phyloP scores from a whole-genome alignment of 306 rosid species.

The Phaseolus lunatus region DNA sequence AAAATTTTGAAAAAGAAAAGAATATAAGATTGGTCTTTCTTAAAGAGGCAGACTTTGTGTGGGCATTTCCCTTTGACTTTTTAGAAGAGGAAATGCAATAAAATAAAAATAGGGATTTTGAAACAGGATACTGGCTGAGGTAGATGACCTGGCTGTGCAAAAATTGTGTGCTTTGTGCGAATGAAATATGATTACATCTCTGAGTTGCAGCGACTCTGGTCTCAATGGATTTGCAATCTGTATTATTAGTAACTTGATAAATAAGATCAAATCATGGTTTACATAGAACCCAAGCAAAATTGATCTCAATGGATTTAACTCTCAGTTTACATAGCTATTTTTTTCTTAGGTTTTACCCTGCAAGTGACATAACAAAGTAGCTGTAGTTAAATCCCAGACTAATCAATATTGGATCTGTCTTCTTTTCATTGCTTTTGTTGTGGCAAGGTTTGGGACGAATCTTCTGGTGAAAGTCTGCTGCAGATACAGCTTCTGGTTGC shows the following conservation, averaged over 20 bases:
- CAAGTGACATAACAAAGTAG: conserved; percentile 23
- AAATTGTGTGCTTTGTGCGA: neutral
- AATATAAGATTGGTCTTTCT: neutral
- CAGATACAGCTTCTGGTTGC: conserved; percentile 97
- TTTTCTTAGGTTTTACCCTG: conserved; percentile 38
- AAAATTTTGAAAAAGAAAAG: neutral
- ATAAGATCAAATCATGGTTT: neutral
- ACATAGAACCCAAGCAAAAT: conserved; percentile 9
- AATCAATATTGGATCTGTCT: conserved; percentile 23
- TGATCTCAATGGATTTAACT: no score
- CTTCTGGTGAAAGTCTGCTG: conserved; percentile 92
- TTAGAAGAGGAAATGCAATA: neutral
- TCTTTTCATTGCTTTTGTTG: conserved; percentile 37
- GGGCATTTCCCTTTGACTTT: neutral
- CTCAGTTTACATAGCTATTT: conserved; percentile 7
- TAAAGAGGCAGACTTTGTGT: neutral
- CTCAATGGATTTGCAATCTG: neutral
- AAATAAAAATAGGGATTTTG: neutral
- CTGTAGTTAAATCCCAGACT: conserved; percentile 26
- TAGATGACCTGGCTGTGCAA: neutral
- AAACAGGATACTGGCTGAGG: neutral
- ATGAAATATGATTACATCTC: neutral
- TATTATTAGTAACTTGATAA: neutral
- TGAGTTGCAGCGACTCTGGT: neutral
- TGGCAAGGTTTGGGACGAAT: conserved; percentile 90